Evolutionary conservation across 805 yeast genomes (phyloP).

Genomic region (Wickerhamiella brachini): DNA sequence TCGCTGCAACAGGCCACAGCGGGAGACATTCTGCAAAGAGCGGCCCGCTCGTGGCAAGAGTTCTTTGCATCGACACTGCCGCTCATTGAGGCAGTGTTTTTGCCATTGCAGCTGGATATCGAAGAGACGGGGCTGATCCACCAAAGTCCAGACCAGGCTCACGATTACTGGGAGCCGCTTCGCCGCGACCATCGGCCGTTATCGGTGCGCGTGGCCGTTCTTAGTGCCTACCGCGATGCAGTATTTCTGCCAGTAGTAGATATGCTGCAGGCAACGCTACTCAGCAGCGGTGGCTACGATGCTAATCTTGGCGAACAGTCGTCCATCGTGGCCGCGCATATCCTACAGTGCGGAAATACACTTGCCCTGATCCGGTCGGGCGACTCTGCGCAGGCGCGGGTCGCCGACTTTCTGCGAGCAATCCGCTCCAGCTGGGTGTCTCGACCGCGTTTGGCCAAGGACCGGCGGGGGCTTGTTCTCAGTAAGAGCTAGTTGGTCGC

Average conservation of each 20-base stretch:
- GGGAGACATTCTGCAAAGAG: slow-evolving; percentile 15
- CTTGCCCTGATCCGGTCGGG: slow-evolving; percentile 38
- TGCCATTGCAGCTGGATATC: slow-evolving; percentile 44
- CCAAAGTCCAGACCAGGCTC: slow-evolving; percentile 23
- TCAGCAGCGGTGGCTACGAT: slow-evolving; percentile 10
- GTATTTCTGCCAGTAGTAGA: slow-evolving; percentile 23
- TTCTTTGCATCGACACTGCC: slow-evolving; percentile 44
- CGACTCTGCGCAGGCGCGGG: slow-evolving; percentile 42
- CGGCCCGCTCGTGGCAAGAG: slow-evolving; percentile 39
- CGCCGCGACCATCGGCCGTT: slow-evolving; percentile 9
- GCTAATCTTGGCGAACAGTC: slow-evolving; percentile 6
- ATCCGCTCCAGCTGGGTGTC: slow-evolving; percentile 20
- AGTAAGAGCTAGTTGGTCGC: not conserved
- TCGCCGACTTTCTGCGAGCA: slow-evolving; percentile 35
- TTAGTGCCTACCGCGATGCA: slow-evolving; percentile 26
- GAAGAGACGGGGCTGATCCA: slow-evolving; percentile 31
- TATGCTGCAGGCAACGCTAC: slow-evolving; percentile 14
- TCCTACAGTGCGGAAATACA: slow-evolving; percentile 51
- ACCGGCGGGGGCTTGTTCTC: slow-evolving; percentile 19
- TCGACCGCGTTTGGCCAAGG: slow-evolving; percentile 19
- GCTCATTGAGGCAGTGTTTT: slow-evolving; percentile 44
- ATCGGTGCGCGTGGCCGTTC: slow-evolving; percentile 20
- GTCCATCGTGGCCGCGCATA: slow-evolving; percentile 21
- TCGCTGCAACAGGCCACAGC: slow-evolving; percentile 14
- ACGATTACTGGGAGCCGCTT: slow-evolving; percentile 25